Evolutionary conservation across 2,329 filamentous ascomycete genomes (phyloP), one percentile per base, ranked within the genome.

Genomic region (Alternaria triticina): DNA sequence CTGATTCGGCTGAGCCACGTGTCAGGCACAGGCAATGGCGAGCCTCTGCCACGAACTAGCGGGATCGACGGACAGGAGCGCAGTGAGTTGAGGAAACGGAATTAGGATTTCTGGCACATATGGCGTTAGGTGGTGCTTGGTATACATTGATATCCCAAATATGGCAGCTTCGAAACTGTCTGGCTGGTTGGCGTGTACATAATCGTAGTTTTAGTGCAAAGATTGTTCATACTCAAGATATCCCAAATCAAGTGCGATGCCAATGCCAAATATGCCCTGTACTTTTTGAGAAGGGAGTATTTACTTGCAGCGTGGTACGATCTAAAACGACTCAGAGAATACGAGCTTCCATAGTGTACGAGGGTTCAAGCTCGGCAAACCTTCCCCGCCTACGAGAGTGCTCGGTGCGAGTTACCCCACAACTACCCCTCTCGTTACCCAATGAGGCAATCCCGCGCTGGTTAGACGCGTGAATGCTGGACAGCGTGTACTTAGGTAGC

Each of bases 1-100:
- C 57, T 81, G 46, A 68, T 77, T 12, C 65, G 77, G 17, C 54
- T 81, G 20, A 73, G 70, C 22, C 74, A 79, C 59, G 66, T 79
- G 15, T 70, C 60, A 0, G 71, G 70, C 4, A 45, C 61, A 9
- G 73, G 71, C 8, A 71, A 75, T 25, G 74, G 71, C 9, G 67
- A 66, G 51, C 72, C 76, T 33, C 54, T 77, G 12, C 73, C 73
- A 7, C 65, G 69, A 20, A 60, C 67, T n/a, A 67, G 65, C 5
- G 74, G 67, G 8, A 56, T 70, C 7, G 70, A 74, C 9, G 61
- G 61, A 22, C 54, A 45, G 17, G 33, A 28, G 12, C 68, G 64
- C 17, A 44, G 65, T 20, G 75, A 77, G 61, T 62, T 77, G 43
- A 73, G 73, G 61, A 77, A 71, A 68, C 68, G 75, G 57, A 66